Base-by-base conservation (phyloP, 2,329 filamentous ascomycete species). In the Aspergillus ochraceoroseus region DNA sequence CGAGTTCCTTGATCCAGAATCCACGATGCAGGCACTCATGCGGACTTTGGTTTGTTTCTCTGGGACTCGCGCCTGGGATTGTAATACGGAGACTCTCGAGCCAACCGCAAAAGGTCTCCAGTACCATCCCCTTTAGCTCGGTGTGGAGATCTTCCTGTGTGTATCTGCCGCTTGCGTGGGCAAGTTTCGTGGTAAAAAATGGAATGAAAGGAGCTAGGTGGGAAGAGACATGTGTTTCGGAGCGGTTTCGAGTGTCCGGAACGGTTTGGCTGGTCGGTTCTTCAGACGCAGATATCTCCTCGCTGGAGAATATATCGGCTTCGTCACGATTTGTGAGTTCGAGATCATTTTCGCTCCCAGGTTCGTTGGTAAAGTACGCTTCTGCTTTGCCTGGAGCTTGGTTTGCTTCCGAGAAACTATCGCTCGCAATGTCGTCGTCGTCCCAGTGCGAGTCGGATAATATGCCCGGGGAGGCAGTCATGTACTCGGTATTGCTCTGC, bases 61-160 rank as follows among this genome's bases (percentile, higher is more conserved):
- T n/a, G 4, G 46, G 40, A 14, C 34, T 18, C 2, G 52, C 46
- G 12, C 43, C 35, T 1, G 55, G 47, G 22, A 55, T 29, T 2
- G 48, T 46, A 8, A 42, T 33, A 39, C 54, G 55, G 5, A 51
- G 8, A 20, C 26, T 32, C 39, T 57, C 56, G 1, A 58, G 34
- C 51, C 53, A 63, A 26, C 43, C 48, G 19, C 51, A 55, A 35
- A 52, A 57, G 5, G 50, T 46, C 40, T 61, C 58, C 29, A 59
- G 38, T 3, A 62, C 23, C 12, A 64, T 45, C 7, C 61, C 58
- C 2, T 43, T 38, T 2, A 63, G 40, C 33, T 64, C 60, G 5
- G 15, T 26, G 4, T 36, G 22, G n/a, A 61, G 31, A 33, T 63
- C 57, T 5, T 55, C 36, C 5, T 30, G 7, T 1, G 48, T 57